Evolutionary conservation across 495 filamentous ascomycete genomes (phyloP), one percentile per base, ranked within the genome.

Genomic region (Penicillium subrubescens): DNA sequence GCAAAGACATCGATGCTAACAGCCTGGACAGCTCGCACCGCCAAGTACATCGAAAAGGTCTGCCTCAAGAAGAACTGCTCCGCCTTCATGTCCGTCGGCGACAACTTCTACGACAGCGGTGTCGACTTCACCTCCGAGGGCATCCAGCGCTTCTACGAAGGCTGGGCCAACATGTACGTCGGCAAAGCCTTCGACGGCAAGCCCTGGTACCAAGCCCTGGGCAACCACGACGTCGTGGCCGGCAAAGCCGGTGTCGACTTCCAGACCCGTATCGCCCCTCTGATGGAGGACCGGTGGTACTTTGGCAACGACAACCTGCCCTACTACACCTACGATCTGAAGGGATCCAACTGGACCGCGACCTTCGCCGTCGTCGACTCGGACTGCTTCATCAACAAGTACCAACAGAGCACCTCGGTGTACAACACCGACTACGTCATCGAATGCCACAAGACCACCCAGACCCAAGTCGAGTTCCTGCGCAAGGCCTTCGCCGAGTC

Each of bases 31-130:
- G 67, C 29, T 15, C 34, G 46, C 37, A 70, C 67, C 3, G 64
- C 67, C 27, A 31, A 33, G 34, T 70, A 70, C 43, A 70, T 70
- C 43, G 61, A 60, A 15, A 50, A 65, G 25, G 46, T 70, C 43
- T 70, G 67, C 51, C 52, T 61, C 19, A 55, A 25, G 39, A 70
- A 70, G 60, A 51, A 70, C 53, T 70, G 67, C 64, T 53, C 50
- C 0, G 67, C 67, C 15, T 64, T 70, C 31, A 12, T 64, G 1
- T 70, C 67, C 11, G 64, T 70, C 25, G 67, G 67, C 23, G 67
- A 70, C 53, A 70, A 70, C 35, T 70, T 70, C 61, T 70, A 70
- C 61, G 64, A 67, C 37, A 70, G 67, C 57, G 67, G 64, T 11
- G 59, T 70, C 19, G 64, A 60, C 59, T 70, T 70, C 56, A 64